Evolutionary conservation across 2,329 filamentous ascomycete genomes (phyloP), one percentile per base, ranked within the genome.

Genomic region (Fonsecaea multimorphosa): DNA sequence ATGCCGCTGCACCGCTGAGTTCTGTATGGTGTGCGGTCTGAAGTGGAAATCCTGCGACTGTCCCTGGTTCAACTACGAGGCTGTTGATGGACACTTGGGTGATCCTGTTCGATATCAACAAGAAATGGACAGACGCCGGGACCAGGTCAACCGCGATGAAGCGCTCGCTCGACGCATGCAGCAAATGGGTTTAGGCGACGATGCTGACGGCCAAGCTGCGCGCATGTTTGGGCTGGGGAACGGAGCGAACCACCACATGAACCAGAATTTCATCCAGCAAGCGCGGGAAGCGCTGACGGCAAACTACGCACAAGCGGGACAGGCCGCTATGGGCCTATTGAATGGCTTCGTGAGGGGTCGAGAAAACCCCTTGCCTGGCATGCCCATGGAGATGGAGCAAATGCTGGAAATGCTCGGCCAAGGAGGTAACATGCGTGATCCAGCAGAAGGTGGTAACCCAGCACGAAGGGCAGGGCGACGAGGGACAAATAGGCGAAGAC

Each of bases 31-130:
- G 29, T 97, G 93, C 74, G 92, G 91, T 24, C 75, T 82, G 34
- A 90, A 90, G 72, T 96, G 92, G 92, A 94, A 92, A 78, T 88
- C 84, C 0, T 96, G 92, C 74, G 87, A 91, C 60, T 96, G 92
- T 71, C 89, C 91, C 0, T 91, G 88, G 87, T 93, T 93, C 81
- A 91, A 88, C 74, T 86, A 88, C 72, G 83, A 86, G 29, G 72
- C 74, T 2, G 75, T 80, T 4, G 86, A 87, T 58, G 79, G 79
- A 12, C 82, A 86, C 65, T 83, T 87, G 79, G 68, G 69, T 2
- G 72, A 68, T 52, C 73, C 74, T 16, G 56, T 73, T 7, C 72
- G 70, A 59, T 76, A 84, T 68, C 83, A 85, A 16, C 83, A 85
- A 63, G 82, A 84, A 61, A 72, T 80, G 29, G 77, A 82, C 31